Evolutionary conservation across 257 asterid species (phyloP).

Genomic region (Solanum megistacrolobum): DNA sequence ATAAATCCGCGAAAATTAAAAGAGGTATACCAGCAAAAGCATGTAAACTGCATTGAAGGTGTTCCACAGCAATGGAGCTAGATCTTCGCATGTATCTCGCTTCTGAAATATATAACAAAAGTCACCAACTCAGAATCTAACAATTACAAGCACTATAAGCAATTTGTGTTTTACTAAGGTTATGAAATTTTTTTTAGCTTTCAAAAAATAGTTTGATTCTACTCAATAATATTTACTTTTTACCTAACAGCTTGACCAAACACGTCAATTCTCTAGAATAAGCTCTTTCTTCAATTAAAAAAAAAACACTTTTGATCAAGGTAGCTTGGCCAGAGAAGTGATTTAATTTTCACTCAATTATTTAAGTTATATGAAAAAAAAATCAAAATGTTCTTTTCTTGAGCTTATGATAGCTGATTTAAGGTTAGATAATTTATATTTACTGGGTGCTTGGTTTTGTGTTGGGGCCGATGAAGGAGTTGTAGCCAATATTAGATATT

Average conservation of each 20-base stretch:
- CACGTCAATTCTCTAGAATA: background rate
- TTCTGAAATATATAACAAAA: background rate
- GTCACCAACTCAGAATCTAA: background rate
- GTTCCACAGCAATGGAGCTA: background rate
- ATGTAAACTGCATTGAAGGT: background rate
- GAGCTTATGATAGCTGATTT: background rate
- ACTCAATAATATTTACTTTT: background rate
- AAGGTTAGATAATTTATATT: background rate
- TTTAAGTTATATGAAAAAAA: background rate
- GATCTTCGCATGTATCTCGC: background rate
- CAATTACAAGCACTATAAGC: background rate
- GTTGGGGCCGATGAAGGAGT: background rate
- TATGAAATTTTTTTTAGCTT: background rate
- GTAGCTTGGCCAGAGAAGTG: background rate
- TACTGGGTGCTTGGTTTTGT: background rate
- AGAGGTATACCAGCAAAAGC: background rate
- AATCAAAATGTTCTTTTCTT: background rate
- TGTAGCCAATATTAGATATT: background rate
- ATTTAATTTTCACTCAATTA: background rate
- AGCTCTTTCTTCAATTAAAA: background rate
- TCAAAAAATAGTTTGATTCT: background rate
- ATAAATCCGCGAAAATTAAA: background rate
- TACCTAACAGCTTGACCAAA: background rate
- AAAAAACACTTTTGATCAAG: background rate
- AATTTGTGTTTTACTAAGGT: background rate